Evolutionary conservation across 768 basidiomycete genomes (phyloP).

Genomic region (Rhodosporidiobolus odoratus): DNA sequence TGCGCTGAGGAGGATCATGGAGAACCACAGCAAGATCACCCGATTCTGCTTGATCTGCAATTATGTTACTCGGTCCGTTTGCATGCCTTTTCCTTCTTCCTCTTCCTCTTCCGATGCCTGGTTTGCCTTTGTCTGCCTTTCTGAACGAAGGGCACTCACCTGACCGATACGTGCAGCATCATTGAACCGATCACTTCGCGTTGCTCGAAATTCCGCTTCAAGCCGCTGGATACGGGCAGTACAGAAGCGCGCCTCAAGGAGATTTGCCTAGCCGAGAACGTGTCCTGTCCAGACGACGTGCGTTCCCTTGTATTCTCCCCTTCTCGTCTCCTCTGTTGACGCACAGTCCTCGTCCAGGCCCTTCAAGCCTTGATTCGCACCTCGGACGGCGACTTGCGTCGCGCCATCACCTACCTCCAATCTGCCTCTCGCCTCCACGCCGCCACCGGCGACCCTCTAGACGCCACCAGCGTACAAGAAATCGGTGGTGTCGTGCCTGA

Average conservation of each 20-base stretch:
- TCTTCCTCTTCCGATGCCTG: background rate
- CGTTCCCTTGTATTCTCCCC: conserved; percentile 23
- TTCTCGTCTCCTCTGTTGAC: background rate
- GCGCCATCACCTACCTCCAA: conserved; percentile 95
- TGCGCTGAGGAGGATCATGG: conserved; percentile 96
- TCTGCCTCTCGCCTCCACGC: conserved; percentile 78
- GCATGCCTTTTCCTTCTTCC: background rate
- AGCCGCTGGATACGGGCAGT: conserved; percentile 74
- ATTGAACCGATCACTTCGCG: conserved; percentile 98
- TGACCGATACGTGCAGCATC: conserved; percentile 57
- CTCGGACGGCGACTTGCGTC: conserved; percentile 87
- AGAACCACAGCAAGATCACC: conserved; percentile 94
- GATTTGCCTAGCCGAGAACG: conserved; percentile 71
- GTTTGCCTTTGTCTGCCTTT: too few relatives aligned
- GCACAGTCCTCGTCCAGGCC: conserved; percentile 46
- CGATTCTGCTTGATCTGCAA: conserved; percentile 98
- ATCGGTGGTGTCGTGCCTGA: conserved; percentile 93
- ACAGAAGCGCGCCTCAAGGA: conserved; percentile 67
- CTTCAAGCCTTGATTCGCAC: conserved; percentile 68
- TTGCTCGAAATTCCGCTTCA: conserved; percentile 98
- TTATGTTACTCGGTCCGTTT: conserved; percentile 84
- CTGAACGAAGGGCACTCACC: conserved; percentile 5
- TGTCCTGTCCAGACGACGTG: conserved; percentile 51
- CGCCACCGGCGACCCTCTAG: conserved; percentile 56
- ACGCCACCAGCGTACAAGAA: conserved; percentile 77